Base-by-base conservation (phyloP, 2,329 filamentous ascomycete species). In the Verticillium nonalfalfae region DNA sequence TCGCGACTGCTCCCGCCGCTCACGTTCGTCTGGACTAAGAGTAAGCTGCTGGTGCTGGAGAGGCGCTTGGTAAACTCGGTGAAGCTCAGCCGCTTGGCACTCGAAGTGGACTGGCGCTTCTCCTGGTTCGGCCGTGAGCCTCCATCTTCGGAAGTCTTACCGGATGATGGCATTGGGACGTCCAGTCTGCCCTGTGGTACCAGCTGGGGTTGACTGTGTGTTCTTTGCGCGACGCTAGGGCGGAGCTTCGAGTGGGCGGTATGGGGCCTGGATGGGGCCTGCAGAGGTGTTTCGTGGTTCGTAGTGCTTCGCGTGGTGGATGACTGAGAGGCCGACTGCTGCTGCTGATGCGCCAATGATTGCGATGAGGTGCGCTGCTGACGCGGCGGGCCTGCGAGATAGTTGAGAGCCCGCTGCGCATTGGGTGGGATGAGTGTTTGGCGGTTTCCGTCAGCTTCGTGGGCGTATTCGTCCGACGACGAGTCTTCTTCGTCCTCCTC, bases 61-160 rank as follows among this genome's bases (percentile, higher is more conserved):
- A 88, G 71, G 64, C 83, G 77, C 70, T 83, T 85, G 56, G 83
- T 82, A 64, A 86, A 85, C 60, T 88, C 85, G 66, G 79, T 82
- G 66, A 88, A 85, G 74, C 82, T 86, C 60, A 85, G 78, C 63
- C 83, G 78, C 74, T 86, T 87, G 56, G 75, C 74, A 69, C 81
- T 85, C 11, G 80, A 81, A 50, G 75, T 75, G 34, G 84, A 86
- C 57, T 78, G 75, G 36, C 82, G 80, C 65, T 83, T 82, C 60
- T 83, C 79, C 57, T 69, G 69, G 60, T 68, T 69, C 55, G 72
- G 63, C 59, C 69, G 70, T 60, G 69, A 67, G 38, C 65, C 66
- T 33, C 65, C 65, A 52, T 79, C 76, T 55, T 78, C 76, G 9
- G 68, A 64, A 35, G 67, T 66, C 56, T 70, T 75, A 39, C 63